A percentile compares a stretch with the other conserved stretches of the same genome.
These are phyloP conservation scores for Otatea glauca DNA, from an alignment of 176 grass and related monocot genomes.

Conservation along the genomic window DNA sequence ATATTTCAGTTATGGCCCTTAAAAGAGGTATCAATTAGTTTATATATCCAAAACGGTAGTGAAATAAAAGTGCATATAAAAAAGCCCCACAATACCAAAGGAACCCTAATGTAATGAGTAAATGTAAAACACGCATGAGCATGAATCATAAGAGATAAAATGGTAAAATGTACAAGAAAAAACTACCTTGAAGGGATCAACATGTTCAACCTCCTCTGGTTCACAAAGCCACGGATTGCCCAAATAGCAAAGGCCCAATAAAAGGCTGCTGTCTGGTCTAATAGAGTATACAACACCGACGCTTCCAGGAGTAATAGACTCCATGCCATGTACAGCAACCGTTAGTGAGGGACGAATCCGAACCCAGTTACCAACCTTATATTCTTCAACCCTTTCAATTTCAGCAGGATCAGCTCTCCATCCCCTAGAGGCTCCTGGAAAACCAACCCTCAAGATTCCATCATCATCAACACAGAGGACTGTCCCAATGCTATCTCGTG, in stretches of 20 bases:
- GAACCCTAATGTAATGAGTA: neutral
- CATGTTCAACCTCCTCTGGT: slow-evolving; percentile 98
- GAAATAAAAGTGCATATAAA: slow-evolving; percentile 31
- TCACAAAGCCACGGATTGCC: slow-evolving; percentile 92
- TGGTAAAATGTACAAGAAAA: slow-evolving; percentile 24
- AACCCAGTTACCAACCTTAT: slow-evolving; percentile 96
- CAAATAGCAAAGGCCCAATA: slow-evolving; percentile 94
- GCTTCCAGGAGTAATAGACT: slow-evolving; percentile 92
- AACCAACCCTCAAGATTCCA: slow-evolving; percentile 94
- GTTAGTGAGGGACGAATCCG: slow-evolving; percentile 77
- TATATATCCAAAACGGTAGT: slow-evolving; percentile 20
- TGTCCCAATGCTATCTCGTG: slow-evolving; percentile 94
- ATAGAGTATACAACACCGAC: slow-evolving; percentile 91
- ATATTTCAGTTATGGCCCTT: neutral
- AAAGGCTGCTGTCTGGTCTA: slow-evolving; percentile 96
- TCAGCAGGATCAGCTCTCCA: slow-evolving; percentile 99
- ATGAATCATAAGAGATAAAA: slow-evolving; percentile 22
- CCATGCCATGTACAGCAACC: slow-evolving; percentile 85
- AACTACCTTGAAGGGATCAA: slow-evolving; percentile 93
- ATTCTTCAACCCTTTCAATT: slow-evolving; percentile 99
- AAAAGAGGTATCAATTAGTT: neutral
- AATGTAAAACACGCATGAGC: slow-evolving; percentile 18
- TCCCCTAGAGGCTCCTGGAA: slow-evolving; percentile 98
- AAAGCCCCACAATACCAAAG: slow-evolving; percentile 5
- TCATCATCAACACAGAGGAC: slow-evolving; percentile 99